These are phyloP conservation scores for Ustulina deusta DNA, from an alignment of 2,329 filamentous ascomycete species.

Conservation along the genomic window DNA sequence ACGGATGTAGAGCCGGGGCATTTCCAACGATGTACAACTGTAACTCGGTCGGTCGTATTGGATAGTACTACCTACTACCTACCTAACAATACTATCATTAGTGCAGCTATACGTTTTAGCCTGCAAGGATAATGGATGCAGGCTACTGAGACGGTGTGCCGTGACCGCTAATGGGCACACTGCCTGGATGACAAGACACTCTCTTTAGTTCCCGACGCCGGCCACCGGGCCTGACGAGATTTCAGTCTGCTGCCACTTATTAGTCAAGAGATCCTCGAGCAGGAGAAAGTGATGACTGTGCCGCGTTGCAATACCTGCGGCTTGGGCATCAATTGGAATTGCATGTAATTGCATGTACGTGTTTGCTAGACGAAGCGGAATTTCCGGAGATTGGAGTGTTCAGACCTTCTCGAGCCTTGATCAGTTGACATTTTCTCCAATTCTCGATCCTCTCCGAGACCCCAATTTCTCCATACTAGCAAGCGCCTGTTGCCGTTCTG, in stretches of 20 bases:
- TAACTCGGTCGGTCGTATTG: constrained; percentile 22
- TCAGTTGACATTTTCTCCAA: constrained; percentile 41
- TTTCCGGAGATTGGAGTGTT: constrained; percentile 40
- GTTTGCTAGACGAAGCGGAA: constrained; percentile 43
- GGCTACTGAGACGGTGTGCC: constrained; percentile 17
- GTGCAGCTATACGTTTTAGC: neutral
- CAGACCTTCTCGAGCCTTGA: constrained; percentile 35
- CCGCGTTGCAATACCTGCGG: constrained; percentile 26
- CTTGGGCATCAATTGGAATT: constrained; percentile 34
- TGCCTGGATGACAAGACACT: constrained; percentile 19
- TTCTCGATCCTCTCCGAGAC: constrained; percentile 31
- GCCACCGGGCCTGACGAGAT: constrained; percentile 35
- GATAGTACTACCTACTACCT: constrained; percentile 2
- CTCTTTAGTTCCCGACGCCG: constrained; percentile 38
- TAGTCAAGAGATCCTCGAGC: constrained; percentile 36
- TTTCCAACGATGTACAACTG: constrained; percentile 4
- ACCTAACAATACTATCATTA: neutral
- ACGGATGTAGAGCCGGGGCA: neutral
- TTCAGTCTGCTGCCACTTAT: constrained; percentile 33
- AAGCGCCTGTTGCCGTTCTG: constrained; percentile 41
- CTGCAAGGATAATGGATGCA: constrained; percentile 30
- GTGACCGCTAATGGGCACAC: constrained; percentile 32
- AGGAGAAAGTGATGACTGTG: constrained; percentile 35
- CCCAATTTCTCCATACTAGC: constrained; percentile 35
- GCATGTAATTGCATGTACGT: neutral